Evolutionary conservation across 2,329 filamentous ascomycete genomes (phyloP), one percentile per base, ranked within the genome.

Genomic region (Alternaria brassicicola): DNA sequence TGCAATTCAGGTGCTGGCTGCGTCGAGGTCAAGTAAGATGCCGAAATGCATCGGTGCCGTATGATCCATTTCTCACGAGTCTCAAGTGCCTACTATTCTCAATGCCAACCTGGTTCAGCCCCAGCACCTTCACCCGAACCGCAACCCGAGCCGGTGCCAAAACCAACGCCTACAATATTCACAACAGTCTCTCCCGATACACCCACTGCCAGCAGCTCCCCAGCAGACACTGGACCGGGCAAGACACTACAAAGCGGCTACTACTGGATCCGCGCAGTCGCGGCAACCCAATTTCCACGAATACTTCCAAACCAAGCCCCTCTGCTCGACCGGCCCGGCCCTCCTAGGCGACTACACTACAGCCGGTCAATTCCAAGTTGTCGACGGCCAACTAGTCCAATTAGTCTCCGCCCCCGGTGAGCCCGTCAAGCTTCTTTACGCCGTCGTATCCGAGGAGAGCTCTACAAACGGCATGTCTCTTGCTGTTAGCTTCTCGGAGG

Each of bases 201-300:
- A 4, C 68, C 71, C 23, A 65, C 67, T 38, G 61, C 66, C 4
- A 69, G 72, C 23, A 65, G 63, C 25, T 56, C 56, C 0, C 70
- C 72, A 42, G 61, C 68, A 4, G 71, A 75, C 19, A 67, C 70
- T 12, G 76, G 77, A 1, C 79, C 79, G 0, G 80, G 80, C 6
- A 75, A 72, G 1, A 84, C 81, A 0, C 78, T 87, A 0, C 79
- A 84, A 59, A 68, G 65, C 3, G 84, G 83, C 1, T 84, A 83
- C 71, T 82, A 81, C 74, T 86, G 84, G 84, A 83, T 88, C 64
- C 83, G 85, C 7, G 84, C 82, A 0, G 85, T 87, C 2, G 82
- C 79, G 26, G 72, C 80, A 0, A 0, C 85, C 85, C 35, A 87
- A 87, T 73, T 87, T 81, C 63, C 76, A 78, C 66, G 78, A 77